These are phyloP conservation scores for Euphorbia neoarborescens DNA, from an alignment of 441 rosid genomes.

Conservation along the genomic window DNA sequence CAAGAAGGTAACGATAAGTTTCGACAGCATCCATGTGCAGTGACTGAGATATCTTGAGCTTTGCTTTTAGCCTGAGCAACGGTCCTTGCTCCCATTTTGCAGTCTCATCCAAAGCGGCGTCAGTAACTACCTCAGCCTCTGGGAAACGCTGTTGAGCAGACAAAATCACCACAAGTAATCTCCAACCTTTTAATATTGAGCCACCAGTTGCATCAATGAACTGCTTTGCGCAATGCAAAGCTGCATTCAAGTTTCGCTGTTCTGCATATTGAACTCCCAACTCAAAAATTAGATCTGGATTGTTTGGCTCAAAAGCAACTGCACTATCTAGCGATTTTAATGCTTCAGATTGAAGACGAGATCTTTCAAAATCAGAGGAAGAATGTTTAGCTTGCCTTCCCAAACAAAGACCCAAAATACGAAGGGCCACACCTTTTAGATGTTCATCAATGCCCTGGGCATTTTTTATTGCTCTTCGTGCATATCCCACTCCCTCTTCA, in stretches of 20 bases:
- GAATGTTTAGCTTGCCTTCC: constrained; percentile 69
- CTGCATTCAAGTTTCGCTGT: constrained; percentile 64
- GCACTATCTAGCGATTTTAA: constrained; percentile 67
- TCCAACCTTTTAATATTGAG: constrained; percentile 76
- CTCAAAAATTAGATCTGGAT: constrained; percentile 68
- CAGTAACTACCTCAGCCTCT: constrained; percentile 78
- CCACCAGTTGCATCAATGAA: constrained; percentile 78
- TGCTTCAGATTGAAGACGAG: constrained; percentile 68
- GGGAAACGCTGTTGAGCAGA: constrained; percentile 79
- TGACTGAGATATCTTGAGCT: constrained; percentile 60
- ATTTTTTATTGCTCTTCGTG: constrained; percentile 52
- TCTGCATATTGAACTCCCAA: constrained; percentile 79
- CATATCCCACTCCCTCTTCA: constrained; percentile 66
- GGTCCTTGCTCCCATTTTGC: constrained; percentile 88
- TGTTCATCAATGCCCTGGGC: constrained; percentile 57
- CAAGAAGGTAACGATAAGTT: constrained; percentile 77
- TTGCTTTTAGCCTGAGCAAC: constrained; percentile 72
- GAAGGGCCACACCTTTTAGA: constrained; percentile 63
- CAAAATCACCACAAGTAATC: constrained; percentile 64
- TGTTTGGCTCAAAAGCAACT: constrained; percentile 49
- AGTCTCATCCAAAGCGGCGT: constrained; percentile 89
- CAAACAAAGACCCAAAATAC: constrained; percentile 72
- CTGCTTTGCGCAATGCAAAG: constrained; percentile 57
- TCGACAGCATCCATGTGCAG: constrained; percentile 67
- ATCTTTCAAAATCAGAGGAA: constrained; percentile 73